Conservation (phyloP, 2,329 filamentous ascomycete species). For the Fusarium sp. region DNA sequence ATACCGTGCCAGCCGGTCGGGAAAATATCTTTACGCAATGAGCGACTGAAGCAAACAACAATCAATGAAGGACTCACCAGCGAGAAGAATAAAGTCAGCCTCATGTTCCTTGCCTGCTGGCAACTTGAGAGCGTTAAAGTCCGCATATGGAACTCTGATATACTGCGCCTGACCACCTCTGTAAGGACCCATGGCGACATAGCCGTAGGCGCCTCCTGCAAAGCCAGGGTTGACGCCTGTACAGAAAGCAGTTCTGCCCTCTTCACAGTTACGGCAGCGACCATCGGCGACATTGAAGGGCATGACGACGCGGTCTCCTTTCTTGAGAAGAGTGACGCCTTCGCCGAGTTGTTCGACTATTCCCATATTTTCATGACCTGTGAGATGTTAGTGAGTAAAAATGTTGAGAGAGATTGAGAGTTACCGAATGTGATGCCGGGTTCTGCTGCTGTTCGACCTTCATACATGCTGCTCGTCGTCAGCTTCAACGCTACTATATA, state of each 20-base stretch:
- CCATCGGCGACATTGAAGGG: slow-evolving; percentile 75
- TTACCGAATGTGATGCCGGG: slow-evolving; percentile 69
- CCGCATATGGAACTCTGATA: slow-evolving; percentile 72
- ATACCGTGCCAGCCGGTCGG: slow-evolving; percentile 66
- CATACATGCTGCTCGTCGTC: slow-evolving; percentile 65
- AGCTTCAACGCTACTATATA: neutral
- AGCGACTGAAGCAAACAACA: too few relatives aligned
- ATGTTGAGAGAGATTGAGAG: too few relatives aligned
- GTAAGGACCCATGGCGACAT: slow-evolving; percentile 70
- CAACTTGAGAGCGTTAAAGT: slow-evolving; percentile 73
- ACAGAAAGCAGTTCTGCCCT: slow-evolving; percentile 73
- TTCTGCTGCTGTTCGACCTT: slow-evolving; percentile 72
- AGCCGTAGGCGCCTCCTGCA: slow-evolving; percentile 56
- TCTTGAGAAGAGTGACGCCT: slow-evolving; percentile 70
- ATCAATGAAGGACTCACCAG: slow-evolving; percentile 43
- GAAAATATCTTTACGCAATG: slow-evolving; percentile 47
- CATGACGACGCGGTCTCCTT: slow-evolving; percentile 72
- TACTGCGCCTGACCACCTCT: slow-evolving; percentile 70
- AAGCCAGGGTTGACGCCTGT: slow-evolving; percentile 62
- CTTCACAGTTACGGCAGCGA: slow-evolving; percentile 71
- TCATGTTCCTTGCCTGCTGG: slow-evolving; percentile 71
- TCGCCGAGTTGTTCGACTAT: slow-evolving; percentile 65
- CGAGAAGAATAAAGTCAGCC: slow-evolving; percentile 66
- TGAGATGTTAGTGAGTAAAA: neutral
- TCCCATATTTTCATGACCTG: slow-evolving; percentile 70